Base-by-base conservation (phyloP, 176 grass and related monocot species). In the Oryza australiensis region DNA sequence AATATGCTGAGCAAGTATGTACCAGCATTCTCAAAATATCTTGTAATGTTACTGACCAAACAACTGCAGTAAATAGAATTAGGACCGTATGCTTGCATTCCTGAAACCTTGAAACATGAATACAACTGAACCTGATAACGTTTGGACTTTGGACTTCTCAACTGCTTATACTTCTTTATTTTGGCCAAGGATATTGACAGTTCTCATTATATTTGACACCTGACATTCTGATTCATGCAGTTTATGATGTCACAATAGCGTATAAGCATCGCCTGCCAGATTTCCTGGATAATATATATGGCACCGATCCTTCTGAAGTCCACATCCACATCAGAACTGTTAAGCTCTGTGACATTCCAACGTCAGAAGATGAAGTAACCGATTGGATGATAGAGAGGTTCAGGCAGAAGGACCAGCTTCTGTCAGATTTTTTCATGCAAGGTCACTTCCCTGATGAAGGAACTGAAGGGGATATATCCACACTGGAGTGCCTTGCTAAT, bases 271-370 rank as follows among this genome's bases (percentile, higher is more conserved):
- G 70, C 32, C 78, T 89, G 45, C 95, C 95, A 27, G 86, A 90
- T 78, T 92, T 97, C 82, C 85, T 91, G 27, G 95, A 97, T 72
- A 97, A 89, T 48, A 64, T 92, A 14, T 94, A 85, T 68, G 92
- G 94, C 18, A 87, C 86, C 3, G 94, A 97, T 87, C 92, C 94
- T 83, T 89, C 92, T 45, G 88, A 97, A 94, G 95, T 97, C 64
- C 92, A 97, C 75, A 85, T 97, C 40, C 95, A 97, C 72, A 82
- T 94, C 68, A 85, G 81, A 75, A 85, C 81, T 7, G 78, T 92
- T 60, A 46, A 82, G 49, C 82, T 89, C 48, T 7, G 67, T 64
- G 78, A 92, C 23, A 87, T 97, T 48, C 94, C 90, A 34, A 76
- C 62, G 55, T 87, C 92, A 62, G 90, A 92, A 84, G 86, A 86